Base-by-base conservation (phyloP, 495 filamentous ascomycete genomes). In the Neurospora sp. region DNA sequence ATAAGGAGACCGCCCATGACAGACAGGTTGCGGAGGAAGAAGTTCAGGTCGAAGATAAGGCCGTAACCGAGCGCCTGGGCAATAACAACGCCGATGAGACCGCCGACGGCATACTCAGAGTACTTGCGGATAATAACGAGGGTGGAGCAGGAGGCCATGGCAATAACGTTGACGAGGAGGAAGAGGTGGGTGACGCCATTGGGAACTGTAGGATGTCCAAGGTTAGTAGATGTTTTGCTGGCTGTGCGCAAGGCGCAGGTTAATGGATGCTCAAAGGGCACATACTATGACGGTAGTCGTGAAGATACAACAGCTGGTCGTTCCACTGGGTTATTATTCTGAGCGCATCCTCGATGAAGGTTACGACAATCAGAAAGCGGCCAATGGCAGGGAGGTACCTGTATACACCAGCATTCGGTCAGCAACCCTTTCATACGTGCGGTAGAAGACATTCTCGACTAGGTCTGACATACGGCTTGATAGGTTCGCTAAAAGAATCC, bases 21-120 rank as follows among this genome's bases (percentile, higher is more conserved):
- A 74, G 93, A 96, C 73, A 99, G 86, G 79, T 99, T 99, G 81
- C 96, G 95, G 74, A 99, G 92, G 90, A 99, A 99, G 86, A 99
- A 99, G 87, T 99, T 99, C 77, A 98, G 88, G 82, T 99, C 96
- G 83, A 98, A 99, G 83, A 99, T 98, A 41, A 99, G 89, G 47
- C 96, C 96, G 79, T 99, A 99, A 75, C 96, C 96, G 37, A 99
- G 88, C 39, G 95, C 96, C 84, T 99, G 96, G n/a, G 94, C 93
- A 74, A 99, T 81, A 39, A 99, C 96, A 39, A 99, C 96, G 69
- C 83, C 91, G 74, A 97, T 89, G 73, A 99, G 90, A 74, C 96
- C 96, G 69, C 85, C 89, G 71, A 99, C 96, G 72, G 94, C 96
- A 81, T 92, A 93, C 79, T 97, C 94, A 72, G 92, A 93, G 85